A percentile compares a stretch with the other conserved stretches of the same genome.
Conservation (phyloP, 1,284 basidiomycete genomes). For the Puccinia triticina region DNA sequence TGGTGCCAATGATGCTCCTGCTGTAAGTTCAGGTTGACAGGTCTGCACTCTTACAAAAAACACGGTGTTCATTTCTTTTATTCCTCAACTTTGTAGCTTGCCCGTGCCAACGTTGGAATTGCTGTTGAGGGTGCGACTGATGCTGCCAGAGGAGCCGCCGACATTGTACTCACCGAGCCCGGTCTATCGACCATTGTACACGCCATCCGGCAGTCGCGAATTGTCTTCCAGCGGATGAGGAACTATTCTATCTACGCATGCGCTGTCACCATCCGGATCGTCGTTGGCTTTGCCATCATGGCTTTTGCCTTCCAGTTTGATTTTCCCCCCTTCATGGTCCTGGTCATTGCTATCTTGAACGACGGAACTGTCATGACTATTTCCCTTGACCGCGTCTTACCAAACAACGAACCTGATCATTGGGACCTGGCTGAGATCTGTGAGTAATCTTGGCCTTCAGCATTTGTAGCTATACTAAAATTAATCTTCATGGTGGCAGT, state of each 20-base stretch:
- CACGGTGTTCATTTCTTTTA: constrained; percentile 58
- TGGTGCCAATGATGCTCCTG: constrained; percentile 93
- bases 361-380: constrained; percentile 81
- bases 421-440: constrained; percentile 97
- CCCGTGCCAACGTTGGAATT: constrained; percentile 63
- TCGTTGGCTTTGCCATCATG: constrained; percentile 52
- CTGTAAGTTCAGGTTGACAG: constrained; percentile 58
- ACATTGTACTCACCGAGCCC: constrained; percentile 91
- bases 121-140: constrained; percentile 96
- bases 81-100: constrained; percentile 63
- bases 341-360: constrained; percentile 76
- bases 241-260: constrained; percentile 77
- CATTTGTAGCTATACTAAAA: neutral
- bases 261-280: constrained; percentile 52
- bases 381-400: constrained; percentile 92
- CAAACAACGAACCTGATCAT: constrained; percentile 80
- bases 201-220: constrained; percentile 89
- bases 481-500: constrained; percentile 61
- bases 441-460: neutral
- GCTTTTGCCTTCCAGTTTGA: constrained; percentile 52
- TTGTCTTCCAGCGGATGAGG: constrained; percentile 97
- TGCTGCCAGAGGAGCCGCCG: constrained; percentile 89
- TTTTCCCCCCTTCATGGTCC: constrained; percentile 58
- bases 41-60: neutral
- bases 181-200: constrained; percentile 96